Evolutionary conservation across 371 early-diverging fungal genomes (phyloP).

Genomic region (Mucor mucedo): DNA sequence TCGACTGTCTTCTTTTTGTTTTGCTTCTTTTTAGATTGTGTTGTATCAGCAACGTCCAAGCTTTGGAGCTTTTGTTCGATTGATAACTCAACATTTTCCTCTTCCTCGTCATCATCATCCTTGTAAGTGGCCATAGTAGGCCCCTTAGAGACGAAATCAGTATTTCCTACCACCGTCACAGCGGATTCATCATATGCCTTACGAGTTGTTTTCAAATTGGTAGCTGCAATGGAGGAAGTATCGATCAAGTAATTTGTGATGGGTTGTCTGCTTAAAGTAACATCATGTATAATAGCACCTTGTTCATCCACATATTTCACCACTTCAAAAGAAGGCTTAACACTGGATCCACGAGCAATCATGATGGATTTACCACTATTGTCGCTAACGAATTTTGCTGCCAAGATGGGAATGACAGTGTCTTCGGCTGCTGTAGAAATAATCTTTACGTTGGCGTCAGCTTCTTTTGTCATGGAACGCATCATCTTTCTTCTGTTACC

Average conservation of each 20-base stretch:
- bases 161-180: conserved; percentile 47
- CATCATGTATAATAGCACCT: conserved; percentile 41
- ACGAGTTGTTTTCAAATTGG: conserved; percentile 54
- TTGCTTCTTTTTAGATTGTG: conserved; percentile 14
- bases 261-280: conserved; percentile 56
- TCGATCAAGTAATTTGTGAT: conserved; percentile 61
- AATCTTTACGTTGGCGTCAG: conserved; percentile 63
- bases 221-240: conserved; percentile 56
- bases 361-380: conserved; percentile 58
- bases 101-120: conserved; percentile 19
- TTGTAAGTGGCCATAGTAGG: conserved; percentile 29
- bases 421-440: conserved; percentile 48
- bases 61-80: conserved; percentile 45
- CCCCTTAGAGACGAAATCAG: conserved; percentile 46
- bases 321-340: conserved; percentile 79
- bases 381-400: conserved; percentile 62
- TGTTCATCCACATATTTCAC: conserved; percentile 46
- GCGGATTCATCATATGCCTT: conserved; percentile 56
- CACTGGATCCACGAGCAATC: conserved; percentile 71
- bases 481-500: conserved; percentile 59
- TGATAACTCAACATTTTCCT: conserved; percentile 31
- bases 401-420: conserved; percentile 62
- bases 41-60: conserved; percentile 36
- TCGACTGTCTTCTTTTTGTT: conserved; percentile 29
- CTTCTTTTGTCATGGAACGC: conserved; percentile 63